Evolutionary conservation across 2,329 filamentous ascomycete genomes (phyloP).

Genomic region (Diaporthe ilicicola): DNA sequence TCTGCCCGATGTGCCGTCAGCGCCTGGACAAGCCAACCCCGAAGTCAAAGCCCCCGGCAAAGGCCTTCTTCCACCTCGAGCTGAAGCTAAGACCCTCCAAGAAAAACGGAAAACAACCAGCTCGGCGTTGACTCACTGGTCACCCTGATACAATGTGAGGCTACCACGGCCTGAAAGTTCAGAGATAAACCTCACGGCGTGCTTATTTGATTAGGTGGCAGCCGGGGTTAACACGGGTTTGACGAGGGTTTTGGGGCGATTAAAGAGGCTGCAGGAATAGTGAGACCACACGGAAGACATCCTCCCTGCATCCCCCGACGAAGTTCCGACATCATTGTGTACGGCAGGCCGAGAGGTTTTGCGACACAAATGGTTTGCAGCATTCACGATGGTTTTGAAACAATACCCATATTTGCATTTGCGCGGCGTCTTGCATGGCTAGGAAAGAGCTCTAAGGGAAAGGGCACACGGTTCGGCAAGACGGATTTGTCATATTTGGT

Average conservation of each 20-base stretch:
- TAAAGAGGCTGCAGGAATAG: neutral
- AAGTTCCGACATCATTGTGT: neutral
- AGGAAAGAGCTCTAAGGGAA: neutral
- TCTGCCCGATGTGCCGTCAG: conserved; percentile 71
- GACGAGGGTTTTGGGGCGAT: neutral
- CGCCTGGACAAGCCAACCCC: conserved; percentile 56
- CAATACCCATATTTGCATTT: conserved; percentile 32
- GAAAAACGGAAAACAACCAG: conserved; percentile 57
- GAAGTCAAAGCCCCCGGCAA: conserved; percentile 50
- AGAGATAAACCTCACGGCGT: too few relatives aligned
- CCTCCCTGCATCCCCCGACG: neutral
- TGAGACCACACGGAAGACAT: neutral
- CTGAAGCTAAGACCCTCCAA: conserved; percentile 69
- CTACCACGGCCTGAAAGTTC: too few relatives aligned
- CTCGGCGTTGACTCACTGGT: neutral
- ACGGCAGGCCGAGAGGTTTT: neutral
- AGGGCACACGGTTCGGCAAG: neutral
- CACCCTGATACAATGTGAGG: neutral
- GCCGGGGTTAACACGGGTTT: neutral
- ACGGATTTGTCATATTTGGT: conserved; percentile 9
- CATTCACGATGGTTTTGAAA: conserved; percentile 1
- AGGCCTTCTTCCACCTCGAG: conserved; percentile 66
- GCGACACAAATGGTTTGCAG: conserved; percentile 1
- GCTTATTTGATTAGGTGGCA: neutral
- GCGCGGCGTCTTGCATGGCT: conserved; percentile 28